Conservation (phyloP, 148 eudicot species). For the Gaultheria prostrata region DNA sequence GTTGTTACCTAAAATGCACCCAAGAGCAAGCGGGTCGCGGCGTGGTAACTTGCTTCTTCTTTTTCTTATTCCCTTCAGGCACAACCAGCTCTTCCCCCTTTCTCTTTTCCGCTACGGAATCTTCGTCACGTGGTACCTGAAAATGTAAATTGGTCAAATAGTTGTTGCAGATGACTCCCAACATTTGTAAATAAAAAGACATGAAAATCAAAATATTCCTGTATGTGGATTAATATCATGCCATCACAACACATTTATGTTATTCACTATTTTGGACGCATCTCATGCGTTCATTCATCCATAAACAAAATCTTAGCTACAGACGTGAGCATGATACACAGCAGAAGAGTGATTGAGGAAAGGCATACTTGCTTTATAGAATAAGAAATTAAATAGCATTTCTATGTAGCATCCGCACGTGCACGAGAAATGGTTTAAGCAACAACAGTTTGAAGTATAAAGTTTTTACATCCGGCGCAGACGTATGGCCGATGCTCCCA, state of each 20-base stretch:
- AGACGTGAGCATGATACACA: not conserved
- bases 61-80: conserved; percentile 35
- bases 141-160: not conserved
- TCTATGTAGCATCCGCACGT: not conserved
- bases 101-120: conserved; percentile 23
- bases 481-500: not conserved
- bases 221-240: not conserved
- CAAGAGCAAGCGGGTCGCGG: conserved; percentile 55
- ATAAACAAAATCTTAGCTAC: not conserved
- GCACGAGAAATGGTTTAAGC: not conserved
- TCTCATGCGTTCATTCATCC: not conserved
- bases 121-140: conserved; percentile 27
- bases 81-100: conserved; percentile 26
- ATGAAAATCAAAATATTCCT: not conserved
- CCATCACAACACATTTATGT: not conserved
- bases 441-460: not conserved
- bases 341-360: not conserved
- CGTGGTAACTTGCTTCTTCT: conserved; percentile 31
- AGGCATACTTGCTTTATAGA: not conserved
- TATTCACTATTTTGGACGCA: not conserved
- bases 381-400: not conserved
- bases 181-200: not conserved
- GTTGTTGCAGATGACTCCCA: not conserved
- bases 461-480: not conserved
- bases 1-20: conserved; percentile 44